phyloP scores from a whole-genome alignment of 2,329 filamentous ascomycete species.

The Beauveria pseudobassiana region DNA sequence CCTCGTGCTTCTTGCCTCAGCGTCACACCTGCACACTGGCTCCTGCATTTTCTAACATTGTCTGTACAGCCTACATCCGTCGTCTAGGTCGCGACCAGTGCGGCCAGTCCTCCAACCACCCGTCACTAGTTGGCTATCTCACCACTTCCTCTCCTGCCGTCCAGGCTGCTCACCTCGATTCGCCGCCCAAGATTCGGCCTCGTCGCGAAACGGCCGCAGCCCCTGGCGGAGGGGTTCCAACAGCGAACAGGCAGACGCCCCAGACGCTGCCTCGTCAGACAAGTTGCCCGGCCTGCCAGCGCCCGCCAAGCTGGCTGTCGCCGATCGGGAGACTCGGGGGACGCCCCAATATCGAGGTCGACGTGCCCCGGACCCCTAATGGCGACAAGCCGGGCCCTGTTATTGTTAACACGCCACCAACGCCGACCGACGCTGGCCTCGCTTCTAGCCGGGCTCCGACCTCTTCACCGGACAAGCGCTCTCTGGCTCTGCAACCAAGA shows the following conservation, averaged over 20 bases:
- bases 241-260: slow-evolving; percentile 16
- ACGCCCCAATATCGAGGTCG: slow-evolving; percentile 24
- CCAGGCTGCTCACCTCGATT: slow-evolving; percentile 43
- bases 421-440: slow-evolving; percentile 42
- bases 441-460: slow-evolving; percentile 16
- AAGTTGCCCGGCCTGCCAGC: slow-evolving; percentile 23
- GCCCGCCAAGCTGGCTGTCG: slow-evolving; percentile 22
- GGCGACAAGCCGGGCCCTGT: slow-evolving; percentile 39
- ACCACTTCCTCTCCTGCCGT: slow-evolving; percentile 63
- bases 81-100: slow-evolving; percentile 10
- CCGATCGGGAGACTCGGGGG: slow-evolving; percentile 21
- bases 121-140: slow-evolving; percentile 60
- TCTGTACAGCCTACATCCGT: slow-evolving; percentile 9
- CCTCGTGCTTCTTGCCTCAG: neutral
- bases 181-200: slow-evolving; percentile 15
- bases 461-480: slow-evolving; percentile 21
- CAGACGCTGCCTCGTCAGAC: slow-evolving; percentile 16
- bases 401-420: slow-evolving; percentile 61
- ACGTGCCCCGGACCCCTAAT: slow-evolving; percentile 35
- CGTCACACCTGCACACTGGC: neutral
- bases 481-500: slow-evolving; percentile 19
- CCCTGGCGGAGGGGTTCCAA: slow-evolving; percentile 5
- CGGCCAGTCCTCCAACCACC: slow-evolving; percentile 47
- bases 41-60: slow-evolving; percentile 10
- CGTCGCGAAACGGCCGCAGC: slow-evolving; percentile 8